phyloP scores from a whole-genome alignment of 2,329 filamentous ascomycete genomes.

The Fusarium pseudonygamai region DNA sequence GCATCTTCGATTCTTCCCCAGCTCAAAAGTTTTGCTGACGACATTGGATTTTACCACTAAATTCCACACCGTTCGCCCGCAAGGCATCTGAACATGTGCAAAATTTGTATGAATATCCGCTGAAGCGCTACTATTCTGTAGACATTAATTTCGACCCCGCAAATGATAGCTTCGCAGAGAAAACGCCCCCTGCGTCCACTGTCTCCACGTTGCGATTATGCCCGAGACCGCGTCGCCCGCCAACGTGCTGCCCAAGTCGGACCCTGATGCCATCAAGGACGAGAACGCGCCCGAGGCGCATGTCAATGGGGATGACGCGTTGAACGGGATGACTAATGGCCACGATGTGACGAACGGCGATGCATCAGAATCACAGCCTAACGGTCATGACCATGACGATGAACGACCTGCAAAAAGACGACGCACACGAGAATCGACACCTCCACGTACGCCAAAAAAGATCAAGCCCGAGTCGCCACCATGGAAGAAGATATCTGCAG shows the following conservation, averaged over 20 bases:
- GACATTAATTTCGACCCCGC: constrained; percentile 65
- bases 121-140: constrained; percentile 58
- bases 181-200: constrained; percentile 58
- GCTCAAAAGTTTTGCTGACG: constrained; percentile 62
- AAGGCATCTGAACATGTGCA: constrained; percentile 64
- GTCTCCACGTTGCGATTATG: constrained; percentile 62
- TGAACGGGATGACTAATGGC: constrained; percentile 23
- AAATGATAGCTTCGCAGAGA: constrained; percentile 68
- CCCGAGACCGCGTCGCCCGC: constrained; percentile 68
- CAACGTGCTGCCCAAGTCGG: constrained; percentile 49
- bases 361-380: constrained; percentile 50
- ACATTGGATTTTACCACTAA: constrained; percentile 54
- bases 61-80: constrained; percentile 57
- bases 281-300: constrained; percentile 34
- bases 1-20: constrained; percentile 45
- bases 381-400: constrained; percentile 49
- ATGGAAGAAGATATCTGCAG: constrained; percentile 87
- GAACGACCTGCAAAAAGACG: constrained; percentile 72
- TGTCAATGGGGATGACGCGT: constrained; percentile 32
- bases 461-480: constrained; percentile 76
- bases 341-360: constrained; percentile 36
- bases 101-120: constrained; percentile 58
- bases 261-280: constrained; percentile 41
- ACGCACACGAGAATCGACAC: constrained; percentile 62
- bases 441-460: constrained; percentile 54